A percentile compares a stretch with the other conserved stretches of the same genome.
Conservation (phyloP, 2,329 filamentous ascomycete genomes). For the Aspergillus brasiliensis region DNA sequence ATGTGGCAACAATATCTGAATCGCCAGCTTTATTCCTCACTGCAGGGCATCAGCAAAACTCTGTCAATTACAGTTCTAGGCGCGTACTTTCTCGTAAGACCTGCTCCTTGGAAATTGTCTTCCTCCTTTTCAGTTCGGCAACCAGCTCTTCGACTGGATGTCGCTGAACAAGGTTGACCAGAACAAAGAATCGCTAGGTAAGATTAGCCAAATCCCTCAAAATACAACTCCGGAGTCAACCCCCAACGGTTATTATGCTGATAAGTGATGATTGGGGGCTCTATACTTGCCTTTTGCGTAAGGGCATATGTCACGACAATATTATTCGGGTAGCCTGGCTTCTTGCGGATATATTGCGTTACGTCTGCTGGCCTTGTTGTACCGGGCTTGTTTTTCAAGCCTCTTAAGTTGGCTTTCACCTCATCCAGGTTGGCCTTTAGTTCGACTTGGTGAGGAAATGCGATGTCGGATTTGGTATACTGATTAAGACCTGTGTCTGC, state of each 20-base stretch:
- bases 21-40: constrained; percentile 81
- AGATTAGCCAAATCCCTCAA: neutral
- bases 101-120: constrained; percentile 74
- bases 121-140: constrained; percentile 63
- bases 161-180: constrained; percentile 74
- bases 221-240: neutral
- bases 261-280: neutral
- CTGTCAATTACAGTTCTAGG: neutral
- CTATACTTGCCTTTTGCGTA: constrained; percentile 71
- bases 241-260: neutral
- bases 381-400: constrained; percentile 92
- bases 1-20: constrained; percentile 84
- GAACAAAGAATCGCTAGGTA: constrained; percentile 74
- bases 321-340: constrained; percentile 69
- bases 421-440: constrained; percentile 87
- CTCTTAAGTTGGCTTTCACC: constrained; percentile 88
- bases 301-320: constrained; percentile 89
- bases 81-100: constrained; percentile 78
- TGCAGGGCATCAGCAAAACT: constrained; percentile 42
- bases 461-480: constrained; percentile 67
- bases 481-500: constrained; percentile 59
- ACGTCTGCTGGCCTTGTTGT: constrained; percentile 93
- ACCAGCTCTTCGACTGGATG: constrained; percentile 73
- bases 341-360: constrained; percentile 71
- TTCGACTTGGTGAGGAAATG: constrained; percentile 91